Base-by-base conservation (phyloP, 202 grass and related monocot genomes). In the Setaria italica region DNA sequence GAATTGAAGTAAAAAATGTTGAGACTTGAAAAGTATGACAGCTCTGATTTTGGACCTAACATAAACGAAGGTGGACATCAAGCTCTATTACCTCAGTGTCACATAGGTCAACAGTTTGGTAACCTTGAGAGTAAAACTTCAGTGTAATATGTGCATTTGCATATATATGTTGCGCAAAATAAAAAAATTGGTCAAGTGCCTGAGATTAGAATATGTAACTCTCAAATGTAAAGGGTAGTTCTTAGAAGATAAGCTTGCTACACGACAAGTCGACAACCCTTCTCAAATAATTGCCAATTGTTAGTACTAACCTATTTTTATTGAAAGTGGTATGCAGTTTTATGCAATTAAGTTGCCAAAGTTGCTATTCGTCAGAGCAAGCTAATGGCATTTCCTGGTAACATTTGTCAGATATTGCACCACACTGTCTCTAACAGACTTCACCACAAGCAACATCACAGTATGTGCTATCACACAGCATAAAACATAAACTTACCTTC, bases 401-500 rank as follows among this genome's bases (percentile, higher is more conserved):
- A 45, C 19, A 62, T 50, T 67, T 58, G 25, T 85, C 29, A 62
- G 43, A 76, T 6, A 53, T 15, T n/a, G 33, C 70, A 48, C 60
- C 20, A 81, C 32, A 32, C 35, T 19, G 55, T 9, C 2, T 49
- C 11, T 46, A 70, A 75, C 45, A 72, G 43, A 72, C 47, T 55
- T 54, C 66, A 51, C 2, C 41, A 71, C 20, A 81, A 70, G 63
- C 32, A 85, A 39, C 45, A 72, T 46, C 30, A 25, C 6, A 81
- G 32, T 49, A 48, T 67, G 65, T 33, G n/a, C 42, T 71, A 49
- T 10, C 6, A 53, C 47, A 79, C 21, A 78, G 35, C 11, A 74
- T 56, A 76, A 45, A 67, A 62, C 43, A 78, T 65, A 88, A 85
- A 30, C 78, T 72, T 92, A 99, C 96, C 85, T 95, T 82, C 93